Evolutionary conservation across 768 basidiomycete species (phyloP).

Genomic region (Hemileccinum impolitum): DNA sequence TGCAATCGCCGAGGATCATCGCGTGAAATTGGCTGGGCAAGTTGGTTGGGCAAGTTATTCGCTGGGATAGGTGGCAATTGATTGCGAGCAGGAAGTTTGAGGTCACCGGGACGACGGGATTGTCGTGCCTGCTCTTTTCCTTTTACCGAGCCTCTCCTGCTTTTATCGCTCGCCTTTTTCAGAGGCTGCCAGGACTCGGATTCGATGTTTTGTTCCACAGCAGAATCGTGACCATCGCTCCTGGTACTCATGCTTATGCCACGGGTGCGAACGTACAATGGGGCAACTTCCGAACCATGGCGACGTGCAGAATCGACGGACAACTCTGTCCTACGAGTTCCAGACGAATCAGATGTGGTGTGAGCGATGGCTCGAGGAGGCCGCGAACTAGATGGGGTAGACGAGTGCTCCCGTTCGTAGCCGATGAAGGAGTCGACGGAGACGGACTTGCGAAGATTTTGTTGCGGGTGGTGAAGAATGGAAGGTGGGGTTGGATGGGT

Average conservation of each 20-base stretch:
- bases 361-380: slow-evolving; percentile 38
- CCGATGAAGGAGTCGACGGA: slow-evolving; percentile 75
- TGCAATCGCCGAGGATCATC: slow-evolving; percentile 40
- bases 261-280: slow-evolving; percentile 45
- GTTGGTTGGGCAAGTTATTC: slow-evolving; percentile 33
- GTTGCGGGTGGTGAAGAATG: slow-evolving; percentile 24
- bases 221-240: slow-evolving; percentile 39
- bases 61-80: slow-evolving; percentile 35
- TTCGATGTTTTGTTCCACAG: slow-evolving; percentile 46
- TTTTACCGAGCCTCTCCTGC: slow-evolving; percentile 48
- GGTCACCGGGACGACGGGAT: slow-evolving; percentile 52
- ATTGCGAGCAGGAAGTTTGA: slow-evolving; percentile 59
- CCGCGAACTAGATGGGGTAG: slow-evolving; percentile 31
- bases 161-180: slow-evolving; percentile 39
- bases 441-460: slow-evolving; percentile 62
- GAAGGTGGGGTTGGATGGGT: slow-evolving; percentile 9
- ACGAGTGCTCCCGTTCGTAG: slow-evolving; percentile 37
- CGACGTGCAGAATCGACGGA: slow-evolving; percentile 26
- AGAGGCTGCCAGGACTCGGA: slow-evolving; percentile 49
- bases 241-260: slow-evolving; percentile 54
- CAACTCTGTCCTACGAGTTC: slow-evolving; percentile 27
- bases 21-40: slow-evolving; percentile 33
- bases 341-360: slow-evolving; percentile 34
- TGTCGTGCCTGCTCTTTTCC: slow-evolving; percentile 41
- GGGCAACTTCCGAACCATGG: slow-evolving; percentile 24